Conservation (phyloP, 306 rosid species). For the Medicago lupulina region DNA sequence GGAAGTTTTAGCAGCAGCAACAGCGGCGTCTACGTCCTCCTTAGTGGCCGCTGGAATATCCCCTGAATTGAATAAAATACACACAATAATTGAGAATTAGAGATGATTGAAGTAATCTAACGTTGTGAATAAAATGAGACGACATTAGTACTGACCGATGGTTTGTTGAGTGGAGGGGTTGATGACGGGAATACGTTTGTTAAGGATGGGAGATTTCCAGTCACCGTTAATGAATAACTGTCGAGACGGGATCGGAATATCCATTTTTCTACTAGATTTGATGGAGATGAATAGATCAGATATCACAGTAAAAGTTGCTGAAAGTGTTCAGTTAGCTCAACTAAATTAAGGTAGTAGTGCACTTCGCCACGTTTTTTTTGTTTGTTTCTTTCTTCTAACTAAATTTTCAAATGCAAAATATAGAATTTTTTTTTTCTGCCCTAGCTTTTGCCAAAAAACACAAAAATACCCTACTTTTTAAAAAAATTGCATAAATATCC, state of each 20-base stretch:
- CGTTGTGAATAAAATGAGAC: not conserved
- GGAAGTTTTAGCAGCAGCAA: slow-evolving; percentile 78
- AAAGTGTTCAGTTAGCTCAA: not conserved
- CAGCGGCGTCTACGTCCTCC: slow-evolving; percentile 90
- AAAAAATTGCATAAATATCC: too few species aligned
- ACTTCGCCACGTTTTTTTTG: not conserved
- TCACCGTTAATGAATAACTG: slow-evolving; percentile 84
- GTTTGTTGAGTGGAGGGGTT: slow-evolving; percentile 74
- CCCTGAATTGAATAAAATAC: slow-evolving; percentile 44
- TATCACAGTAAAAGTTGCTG: not conserved
- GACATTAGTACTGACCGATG: slow-evolving; percentile 52
- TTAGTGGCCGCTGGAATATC: slow-evolving; percentile 86
- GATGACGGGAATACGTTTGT: slow-evolving; percentile 79
- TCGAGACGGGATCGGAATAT: slow-evolving; percentile 62
- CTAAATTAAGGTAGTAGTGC: too few species aligned
- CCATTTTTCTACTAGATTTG: slow-evolving; percentile 50
- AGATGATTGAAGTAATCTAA: not conserved
- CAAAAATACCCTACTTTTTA: too few species aligned
- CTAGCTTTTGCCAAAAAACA: too few species aligned
- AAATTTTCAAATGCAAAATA: too few species aligned
- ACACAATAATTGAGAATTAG: not conserved
- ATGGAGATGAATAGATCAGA: not conserved
- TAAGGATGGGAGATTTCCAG: slow-evolving; percentile 74
- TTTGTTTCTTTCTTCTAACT: too few species aligned
- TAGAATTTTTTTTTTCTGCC: too few species aligned